Evolutionary conservation across 2,329 filamentous ascomycete species (phyloP), one percentile per base, ranked within the genome.

Genomic region (Trichoderma endophyticum): DNA sequence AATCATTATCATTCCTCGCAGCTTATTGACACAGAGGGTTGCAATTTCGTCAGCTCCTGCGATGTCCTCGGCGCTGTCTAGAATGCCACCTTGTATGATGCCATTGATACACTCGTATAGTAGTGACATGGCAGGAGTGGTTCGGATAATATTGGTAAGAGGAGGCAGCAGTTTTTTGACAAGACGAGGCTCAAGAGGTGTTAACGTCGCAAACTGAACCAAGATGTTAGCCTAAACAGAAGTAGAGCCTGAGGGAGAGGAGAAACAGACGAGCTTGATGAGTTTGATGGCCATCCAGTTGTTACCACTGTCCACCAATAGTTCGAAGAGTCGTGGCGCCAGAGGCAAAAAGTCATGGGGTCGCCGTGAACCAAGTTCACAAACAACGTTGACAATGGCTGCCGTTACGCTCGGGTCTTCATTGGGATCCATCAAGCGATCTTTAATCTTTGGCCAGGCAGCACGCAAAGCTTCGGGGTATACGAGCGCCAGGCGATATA

Each of bases 271-370:
- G 74, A 99, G 87, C 83, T 99, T 99, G 81, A 99, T 98, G 74
- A 99, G 89, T 81, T 99, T 99, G 80, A 99, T 99, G 72, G 95
- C 95, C 95, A 99, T 98, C 96, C 96, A 99, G 82, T 99, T 99
- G 82, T 99, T 98, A 48, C 92, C 92, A 71, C 94, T 92, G 73
- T 97, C 92, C 14, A 98, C 95, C 30, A 99, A 85, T 21, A 99
- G 86, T 79, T 98, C 95, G 77, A 98, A 99, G 30, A 99, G 83
- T 72, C 96, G 88, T 9, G 96, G 96, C 0, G 96, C 96, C 34
- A 99, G 86, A 15, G 96, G 93, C 34, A 99, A 85, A 77, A 98
- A 98, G 81, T 99, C 96, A 76, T 95, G 92, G 4, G 96, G 96
- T 76, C 96, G 88, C 76, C 96, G 89, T 93, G 95, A 98, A 6